phyloP scores from a whole-genome alignment of 2,329 filamentous ascomycete genomes.

The Fusarium mangiferae region DNA sequence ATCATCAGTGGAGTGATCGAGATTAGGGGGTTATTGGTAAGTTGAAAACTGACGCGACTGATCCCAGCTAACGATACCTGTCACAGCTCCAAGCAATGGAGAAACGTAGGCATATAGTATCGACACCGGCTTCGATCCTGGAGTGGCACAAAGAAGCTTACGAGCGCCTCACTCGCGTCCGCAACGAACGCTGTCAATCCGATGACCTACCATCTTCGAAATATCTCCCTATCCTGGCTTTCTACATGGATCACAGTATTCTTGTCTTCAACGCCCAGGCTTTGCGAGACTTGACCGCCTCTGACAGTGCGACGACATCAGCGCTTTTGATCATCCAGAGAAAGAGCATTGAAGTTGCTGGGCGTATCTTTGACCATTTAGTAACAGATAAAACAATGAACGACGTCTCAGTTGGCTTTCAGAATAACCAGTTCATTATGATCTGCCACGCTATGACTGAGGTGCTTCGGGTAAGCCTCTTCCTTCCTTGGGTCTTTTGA shows the following conservation, averaged over 20 bases:
- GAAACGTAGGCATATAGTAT: background rate
- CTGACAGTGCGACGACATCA: background rate
- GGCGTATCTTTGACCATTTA: background rate
- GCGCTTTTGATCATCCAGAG: background rate
- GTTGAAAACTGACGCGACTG: fast-evolving
- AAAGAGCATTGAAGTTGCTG: background rate
- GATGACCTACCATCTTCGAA: background rate
- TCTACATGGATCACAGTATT: slow-evolving; percentile 15
- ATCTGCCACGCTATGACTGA: slow-evolving; percentile 6
- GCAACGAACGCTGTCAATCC: background rate
- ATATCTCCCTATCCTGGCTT: background rate
- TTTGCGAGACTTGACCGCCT: background rate
- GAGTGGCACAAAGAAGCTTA: slow-evolving; percentile 16
- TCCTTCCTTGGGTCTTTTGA: fast-evolving
- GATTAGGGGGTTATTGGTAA: slow-evolving; percentile 3
- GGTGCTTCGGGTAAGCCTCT: background rate
- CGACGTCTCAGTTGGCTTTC: slow-evolving; percentile 2
- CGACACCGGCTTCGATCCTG: background rate
- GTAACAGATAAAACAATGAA: background rate
- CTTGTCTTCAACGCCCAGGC: slow-evolving; percentile 7
- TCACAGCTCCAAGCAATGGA: background rate
- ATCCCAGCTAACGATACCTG: fast-evolving
- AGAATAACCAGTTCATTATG: slow-evolving; percentile 21
- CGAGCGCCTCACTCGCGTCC: background rate
- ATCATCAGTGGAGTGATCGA: slow-evolving; percentile 10